phyloP scores from a whole-genome alignment of 306 rosid species.

The Acacia confusa region DNA sequence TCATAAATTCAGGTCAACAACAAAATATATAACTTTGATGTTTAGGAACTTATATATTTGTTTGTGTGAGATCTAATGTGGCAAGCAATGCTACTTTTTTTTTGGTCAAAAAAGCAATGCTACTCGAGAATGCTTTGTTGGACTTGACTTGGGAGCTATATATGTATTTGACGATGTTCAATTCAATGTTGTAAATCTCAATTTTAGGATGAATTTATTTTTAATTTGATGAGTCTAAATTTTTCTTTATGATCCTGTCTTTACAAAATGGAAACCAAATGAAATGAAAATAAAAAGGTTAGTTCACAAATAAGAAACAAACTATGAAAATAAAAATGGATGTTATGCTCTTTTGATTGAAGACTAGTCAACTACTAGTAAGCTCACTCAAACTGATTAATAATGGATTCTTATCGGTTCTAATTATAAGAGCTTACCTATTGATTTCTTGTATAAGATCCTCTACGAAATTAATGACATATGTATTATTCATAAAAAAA shows the following conservation, averaged over 20 bases:
- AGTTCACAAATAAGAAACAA: no score
- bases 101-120: no score
- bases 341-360: no score
- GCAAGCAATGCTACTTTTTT: neutral
- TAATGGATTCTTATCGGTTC: no score
- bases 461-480: neutral
- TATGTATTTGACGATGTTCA: neutral
- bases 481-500: neutral
- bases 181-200: neutral
- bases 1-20: neutral
- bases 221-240: neutral
- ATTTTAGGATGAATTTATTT: neutral
- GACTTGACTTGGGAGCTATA: neutral
- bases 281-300: no score
- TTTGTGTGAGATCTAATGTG: neutral
- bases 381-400: no score
- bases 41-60: constrained; percentile 34
- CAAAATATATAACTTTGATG: neutral
- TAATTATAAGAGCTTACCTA: no score
- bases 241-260: neutral
- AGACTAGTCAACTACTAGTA: no score
- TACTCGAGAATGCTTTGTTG: neutral
- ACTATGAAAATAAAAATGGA: no score
- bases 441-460: neutral
- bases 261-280: neutral